phyloP scores from a whole-genome alignment of 1,284 basidiomycete species.

The Pseudozyma sp. region DNA sequence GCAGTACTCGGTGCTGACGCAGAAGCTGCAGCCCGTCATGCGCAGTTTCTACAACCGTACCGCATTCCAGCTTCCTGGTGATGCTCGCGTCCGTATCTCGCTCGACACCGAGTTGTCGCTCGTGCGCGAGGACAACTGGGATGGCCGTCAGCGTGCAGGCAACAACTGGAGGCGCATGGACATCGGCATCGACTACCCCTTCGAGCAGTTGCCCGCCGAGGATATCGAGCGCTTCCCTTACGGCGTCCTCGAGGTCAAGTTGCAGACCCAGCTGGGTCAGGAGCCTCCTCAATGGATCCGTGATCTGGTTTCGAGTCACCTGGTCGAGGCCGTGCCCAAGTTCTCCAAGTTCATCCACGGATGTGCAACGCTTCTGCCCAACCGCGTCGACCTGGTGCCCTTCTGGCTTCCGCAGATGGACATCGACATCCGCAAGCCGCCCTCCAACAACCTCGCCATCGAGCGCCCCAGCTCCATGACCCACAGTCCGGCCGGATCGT shows the following conservation, averaged over 20 bases:
- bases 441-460: constrained; percentile 58
- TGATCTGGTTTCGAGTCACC: constrained; percentile 90
- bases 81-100: constrained; percentile 96
- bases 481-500: constrained; percentile 44
- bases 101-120: constrained; percentile 96
- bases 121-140: constrained; percentile 97
- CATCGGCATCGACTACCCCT: constrained; percentile 91
- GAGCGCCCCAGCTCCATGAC: constrained; percentile 56
- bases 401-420: constrained; percentile 95
- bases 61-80: constrained; percentile 97
- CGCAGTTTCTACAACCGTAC: constrained; percentile 99
- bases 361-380: constrained; percentile 89
- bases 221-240: constrained; percentile 93
- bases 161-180: constrained; percentile 95
- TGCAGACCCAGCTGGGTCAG: constrained; percentile 96
- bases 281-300: constrained; percentile 96
- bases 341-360: constrained; percentile 96
- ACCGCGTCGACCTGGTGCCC: constrained; percentile 95
- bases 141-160: constrained; percentile 80
- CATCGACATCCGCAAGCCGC: constrained; percentile 72
- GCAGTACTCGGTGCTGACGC: constrained; percentile 89
- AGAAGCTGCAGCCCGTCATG: constrained; percentile 84
- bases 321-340: constrained; percentile 73
- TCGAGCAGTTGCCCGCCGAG: constrained; percentile 79
- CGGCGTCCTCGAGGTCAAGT: constrained; percentile 93